Conservation (phyloP, 768 basidiomycete genomes). For the Cubamyces lactineus region DNA sequence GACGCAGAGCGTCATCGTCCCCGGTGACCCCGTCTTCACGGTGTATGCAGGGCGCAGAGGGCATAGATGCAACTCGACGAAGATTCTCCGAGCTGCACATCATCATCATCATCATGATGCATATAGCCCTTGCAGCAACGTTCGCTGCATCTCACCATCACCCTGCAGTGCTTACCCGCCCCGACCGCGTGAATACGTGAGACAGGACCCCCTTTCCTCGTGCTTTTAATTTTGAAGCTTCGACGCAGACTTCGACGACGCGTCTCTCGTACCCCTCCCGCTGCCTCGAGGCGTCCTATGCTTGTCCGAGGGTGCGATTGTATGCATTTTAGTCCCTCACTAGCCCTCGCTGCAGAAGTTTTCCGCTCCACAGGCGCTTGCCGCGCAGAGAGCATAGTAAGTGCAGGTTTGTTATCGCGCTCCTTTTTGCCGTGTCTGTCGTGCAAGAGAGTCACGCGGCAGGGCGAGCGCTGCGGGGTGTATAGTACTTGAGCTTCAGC, state of each 20-base stretch:
- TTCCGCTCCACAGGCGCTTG: conserved; percentile 1
- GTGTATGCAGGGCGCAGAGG: too few species aligned
- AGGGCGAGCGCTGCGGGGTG: background rate
- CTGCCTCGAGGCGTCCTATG: background rate
- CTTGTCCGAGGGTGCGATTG: too few species aligned
- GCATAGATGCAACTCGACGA: too few species aligned
- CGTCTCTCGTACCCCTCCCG: background rate
- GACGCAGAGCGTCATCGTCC: too few species aligned
- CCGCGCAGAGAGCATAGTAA: background rate
- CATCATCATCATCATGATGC: too few species aligned
- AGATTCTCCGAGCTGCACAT: too few species aligned
- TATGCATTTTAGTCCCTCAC: background rate
- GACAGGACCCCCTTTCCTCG: background rate
- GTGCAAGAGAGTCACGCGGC: background rate
- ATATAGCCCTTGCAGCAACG: background rate
- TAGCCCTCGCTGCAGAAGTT: background rate
- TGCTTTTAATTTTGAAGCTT: conserved; percentile 14
- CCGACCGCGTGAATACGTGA: background rate
- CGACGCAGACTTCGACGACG: background rate
- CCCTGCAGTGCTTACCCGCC: background rate
- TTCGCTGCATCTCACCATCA: background rate
- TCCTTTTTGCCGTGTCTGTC: background rate
- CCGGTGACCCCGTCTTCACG: too few species aligned
- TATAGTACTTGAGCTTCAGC: background rate
- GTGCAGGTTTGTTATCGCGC: background rate